Conservation (phyloP, 208 protist species). For the Crithidia bombi region DNA sequence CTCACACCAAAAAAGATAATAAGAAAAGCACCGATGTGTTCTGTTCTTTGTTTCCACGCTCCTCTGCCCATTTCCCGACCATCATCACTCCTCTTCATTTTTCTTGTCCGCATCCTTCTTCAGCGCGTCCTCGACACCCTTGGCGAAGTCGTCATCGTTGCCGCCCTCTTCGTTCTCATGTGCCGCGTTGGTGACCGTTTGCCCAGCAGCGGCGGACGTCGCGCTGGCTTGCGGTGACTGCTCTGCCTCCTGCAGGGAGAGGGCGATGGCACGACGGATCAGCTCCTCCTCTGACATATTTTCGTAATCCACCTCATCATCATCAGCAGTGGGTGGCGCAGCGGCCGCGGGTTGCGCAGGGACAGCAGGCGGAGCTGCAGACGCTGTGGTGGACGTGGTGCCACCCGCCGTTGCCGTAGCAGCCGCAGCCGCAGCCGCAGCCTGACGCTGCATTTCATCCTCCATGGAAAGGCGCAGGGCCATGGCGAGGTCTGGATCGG, state of each 20-base stretch:
- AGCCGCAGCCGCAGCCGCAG: slow-evolving; percentile 54
- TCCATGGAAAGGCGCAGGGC: slow-evolving; percentile 95
- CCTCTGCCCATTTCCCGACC: no score
- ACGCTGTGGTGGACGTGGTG: slow-evolving; percentile 18
- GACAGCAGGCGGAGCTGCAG: background rate
- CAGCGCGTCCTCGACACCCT: slow-evolving; percentile 41
- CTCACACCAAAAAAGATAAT: no score
- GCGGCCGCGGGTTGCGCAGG: slow-evolving; percentile 8
- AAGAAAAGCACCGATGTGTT: no score
- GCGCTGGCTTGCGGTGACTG: slow-evolving; percentile 1
- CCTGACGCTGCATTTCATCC: slow-evolving; percentile 92
- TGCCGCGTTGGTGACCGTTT: background rate
- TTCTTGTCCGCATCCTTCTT: slow-evolving; percentile 50
- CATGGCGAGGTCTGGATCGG: slow-evolving; percentile 96
- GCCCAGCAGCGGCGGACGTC: slow-evolving; percentile 7
- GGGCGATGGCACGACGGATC: slow-evolving; percentile 72
- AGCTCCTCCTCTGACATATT: slow-evolving; percentile 89
- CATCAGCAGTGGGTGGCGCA: background rate
- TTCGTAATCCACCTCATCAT: slow-evolving; percentile 36
- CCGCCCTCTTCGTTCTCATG: slow-evolving; percentile 44
- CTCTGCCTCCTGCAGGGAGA: slow-evolving; percentile 76
- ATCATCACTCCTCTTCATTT: slow-evolving; percentile 13
- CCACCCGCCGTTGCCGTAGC: background rate
- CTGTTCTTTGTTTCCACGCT: background rate
- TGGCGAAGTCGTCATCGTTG: slow-evolving; percentile 37